Percentiles rank a stretch among this genome's conserved stretches.
phyloP scores from a whole-genome alignment of 2,329 filamentous ascomycete genomes.

The Chrysoporthe deuterocubensis region DNA sequence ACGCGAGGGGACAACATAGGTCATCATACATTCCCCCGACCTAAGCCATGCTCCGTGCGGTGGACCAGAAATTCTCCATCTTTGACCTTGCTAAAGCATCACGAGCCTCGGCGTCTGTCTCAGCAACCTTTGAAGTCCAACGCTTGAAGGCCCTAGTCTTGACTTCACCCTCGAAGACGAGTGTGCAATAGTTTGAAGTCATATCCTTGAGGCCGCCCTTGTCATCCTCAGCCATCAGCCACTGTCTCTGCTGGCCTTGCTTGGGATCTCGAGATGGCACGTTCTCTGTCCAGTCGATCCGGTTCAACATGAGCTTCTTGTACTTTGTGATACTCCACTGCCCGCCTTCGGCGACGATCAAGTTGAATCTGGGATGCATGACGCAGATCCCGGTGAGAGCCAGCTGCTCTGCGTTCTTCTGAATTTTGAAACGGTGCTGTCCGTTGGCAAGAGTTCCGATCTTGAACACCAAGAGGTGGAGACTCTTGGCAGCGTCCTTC shows the following conservation, averaged over 20 bases:
- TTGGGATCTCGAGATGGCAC: conserved; percentile 68
- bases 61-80: conserved; percentile 94
- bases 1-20: background rate
- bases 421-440: conserved; percentile 91
- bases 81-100: conserved; percentile 79
- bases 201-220: conserved; percentile 80
- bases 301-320: conserved; percentile 90
- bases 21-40: background rate
- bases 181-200: conserved; percentile 76
- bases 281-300: conserved; percentile 95
- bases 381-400: conserved; percentile 88
- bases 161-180: conserved; percentile 91
- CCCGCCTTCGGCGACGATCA: conserved; percentile 92
- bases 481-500: conserved; percentile 83
- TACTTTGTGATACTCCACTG: conserved; percentile 81
- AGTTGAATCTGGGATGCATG: conserved; percentile 84
- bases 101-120: conserved; percentile 87
- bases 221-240: conserved; percentile 81
- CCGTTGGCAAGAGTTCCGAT: conserved; percentile 89
- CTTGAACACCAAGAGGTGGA: conserved; percentile 86
- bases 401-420: conserved; percentile 88
- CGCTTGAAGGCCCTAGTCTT: conserved; percentile 81
- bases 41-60: conserved; percentile 68
- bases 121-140: conserved; percentile 89
- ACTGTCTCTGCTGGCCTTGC: conserved; percentile 67